Evolutionary conservation across 805 yeast genomes (phyloP).

Genomic region (Metschnikowia amazonensis): DNA sequence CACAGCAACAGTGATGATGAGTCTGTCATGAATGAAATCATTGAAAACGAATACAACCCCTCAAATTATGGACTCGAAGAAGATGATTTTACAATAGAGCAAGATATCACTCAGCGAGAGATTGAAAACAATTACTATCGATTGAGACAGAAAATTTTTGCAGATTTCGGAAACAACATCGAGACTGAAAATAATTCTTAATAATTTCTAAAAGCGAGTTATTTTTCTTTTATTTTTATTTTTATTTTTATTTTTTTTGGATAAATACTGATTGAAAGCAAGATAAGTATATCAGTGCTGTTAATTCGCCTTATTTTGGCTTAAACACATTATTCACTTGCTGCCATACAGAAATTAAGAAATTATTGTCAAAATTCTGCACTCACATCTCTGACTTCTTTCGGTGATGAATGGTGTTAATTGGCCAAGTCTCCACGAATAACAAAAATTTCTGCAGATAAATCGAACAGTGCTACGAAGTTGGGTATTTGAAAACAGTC

Average conservation of each 20-base stretch:
- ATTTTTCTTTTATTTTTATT: too few relatives aligned
- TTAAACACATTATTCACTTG: too few relatives aligned
- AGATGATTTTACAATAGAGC: conserved; percentile 41
- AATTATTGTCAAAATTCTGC: background rate
- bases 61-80: conserved; percentile 3
- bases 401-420: background rate
- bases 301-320: too few relatives aligned
- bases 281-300: too few relatives aligned
- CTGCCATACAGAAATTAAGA: background rate
- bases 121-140: conserved; percentile 54
- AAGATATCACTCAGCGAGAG: conserved; percentile 30
- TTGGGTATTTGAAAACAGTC: background rate
- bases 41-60: conserved; percentile 33
- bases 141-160: conserved; percentile 47
- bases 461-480: background rate
- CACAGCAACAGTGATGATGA: conserved; percentile 20
- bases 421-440: background rate
- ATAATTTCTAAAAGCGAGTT: background rate
- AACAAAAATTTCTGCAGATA: background rate
- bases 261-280: background rate
- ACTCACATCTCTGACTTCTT: background rate
- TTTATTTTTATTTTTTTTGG: too few relatives aligned
- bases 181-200: background rate
- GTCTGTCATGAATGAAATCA: conserved; percentile 39
- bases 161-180: background rate